Conservation (phyloP, 2,329 filamentous ascomycete species). For the Bimuria novae-zelandiae region DNA sequence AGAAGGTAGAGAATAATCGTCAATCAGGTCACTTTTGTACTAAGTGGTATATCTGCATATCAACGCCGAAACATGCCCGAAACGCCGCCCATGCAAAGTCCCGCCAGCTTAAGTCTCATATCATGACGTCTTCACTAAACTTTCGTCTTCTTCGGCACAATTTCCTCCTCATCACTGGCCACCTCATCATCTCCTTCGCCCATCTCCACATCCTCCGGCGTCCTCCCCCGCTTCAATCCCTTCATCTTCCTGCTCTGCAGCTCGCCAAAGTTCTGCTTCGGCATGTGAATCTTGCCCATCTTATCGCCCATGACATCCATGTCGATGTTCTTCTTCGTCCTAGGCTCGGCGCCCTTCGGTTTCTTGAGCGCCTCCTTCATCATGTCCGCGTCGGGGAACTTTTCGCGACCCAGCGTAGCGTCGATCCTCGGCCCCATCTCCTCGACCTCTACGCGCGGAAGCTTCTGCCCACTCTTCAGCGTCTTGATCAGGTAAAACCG, state of each 20-base stretch:
- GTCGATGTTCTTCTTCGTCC: constrained; percentile 93
- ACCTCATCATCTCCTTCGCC: constrained; percentile 26
- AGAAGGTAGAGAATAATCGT: not conserved
- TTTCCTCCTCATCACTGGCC: constrained; percentile 36
- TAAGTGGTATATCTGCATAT: constrained; percentile 31
- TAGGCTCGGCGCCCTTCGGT: constrained; percentile 73
- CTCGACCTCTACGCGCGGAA: constrained; percentile 90
- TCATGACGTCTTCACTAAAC: constrained; percentile 14
- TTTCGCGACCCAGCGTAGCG: constrained; percentile 80
- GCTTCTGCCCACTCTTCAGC: constrained; percentile 80
- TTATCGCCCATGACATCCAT: constrained; percentile 95
- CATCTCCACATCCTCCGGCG: constrained; percentile 23
- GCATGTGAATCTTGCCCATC: constrained; percentile 88
- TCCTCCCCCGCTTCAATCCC: constrained; percentile 82
- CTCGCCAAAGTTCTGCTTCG: constrained; percentile 82
- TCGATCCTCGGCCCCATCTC: constrained; percentile 96
- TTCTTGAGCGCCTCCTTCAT: constrained; percentile 91
- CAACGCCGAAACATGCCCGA: constrained; percentile 26
- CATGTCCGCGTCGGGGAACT: constrained; percentile 76
- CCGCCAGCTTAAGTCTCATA: not conserved
- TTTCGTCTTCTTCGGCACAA: constrained; percentile 33
- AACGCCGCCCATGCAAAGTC: constrained; percentile 38
- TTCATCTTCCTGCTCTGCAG: constrained; percentile 99
- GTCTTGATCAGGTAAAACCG: constrained; percentile 86
- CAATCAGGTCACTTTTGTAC: constrained; percentile 11